A percentile compares a stretch with the other conserved stretches of the same genome.
phyloP scores from a whole-genome alignment of 768 basidiomycete species.

The Hygrophorus russula region DNA sequence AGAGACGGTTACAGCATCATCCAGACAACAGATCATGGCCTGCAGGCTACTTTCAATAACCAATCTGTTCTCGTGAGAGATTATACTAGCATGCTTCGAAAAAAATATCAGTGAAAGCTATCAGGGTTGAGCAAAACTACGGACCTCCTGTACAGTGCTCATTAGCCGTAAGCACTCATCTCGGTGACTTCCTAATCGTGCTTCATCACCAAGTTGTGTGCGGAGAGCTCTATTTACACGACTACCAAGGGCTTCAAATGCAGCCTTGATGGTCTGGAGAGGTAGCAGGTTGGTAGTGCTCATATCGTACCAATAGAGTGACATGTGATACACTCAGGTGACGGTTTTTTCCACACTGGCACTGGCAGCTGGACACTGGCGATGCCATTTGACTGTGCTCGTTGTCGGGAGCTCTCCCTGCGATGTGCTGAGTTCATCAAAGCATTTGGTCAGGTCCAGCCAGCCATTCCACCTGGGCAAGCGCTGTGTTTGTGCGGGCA shows the following conservation, averaged over 20 bases:
- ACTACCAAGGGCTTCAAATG: conserved; percentile 8
- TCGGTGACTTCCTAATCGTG: conserved; percentile 4
- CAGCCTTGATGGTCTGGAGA: conserved; percentile 13
- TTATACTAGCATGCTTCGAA: background rate
- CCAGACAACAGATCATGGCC: conserved; percentile 8
- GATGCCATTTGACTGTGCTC: background rate
- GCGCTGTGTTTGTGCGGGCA: background rate
- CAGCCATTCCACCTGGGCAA: background rate
- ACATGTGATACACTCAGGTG: no score
- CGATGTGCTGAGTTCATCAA: background rate
- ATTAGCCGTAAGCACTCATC: conserved; percentile 7
- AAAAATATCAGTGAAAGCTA: background rate
- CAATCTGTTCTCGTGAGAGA: background rate
- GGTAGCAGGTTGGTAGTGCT: conserved; percentile 1
- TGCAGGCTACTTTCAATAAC: background rate
- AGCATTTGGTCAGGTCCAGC: background rate
- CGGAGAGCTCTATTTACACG: conserved; percentile 8
- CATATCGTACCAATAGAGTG: no score
- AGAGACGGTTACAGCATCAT: conserved; percentile 3
- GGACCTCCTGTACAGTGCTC: conserved; percentile 6
- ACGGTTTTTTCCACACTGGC: no score
- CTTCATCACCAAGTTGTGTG: conserved; percentile 6
- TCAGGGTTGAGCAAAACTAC: conserved; percentile 1
- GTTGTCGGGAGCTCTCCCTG: background rate
- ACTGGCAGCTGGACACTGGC: background rate